phyloP scores from a whole-genome alignment of 257 asterid species.

The Nicotiana tomentosiformis region DNA sequence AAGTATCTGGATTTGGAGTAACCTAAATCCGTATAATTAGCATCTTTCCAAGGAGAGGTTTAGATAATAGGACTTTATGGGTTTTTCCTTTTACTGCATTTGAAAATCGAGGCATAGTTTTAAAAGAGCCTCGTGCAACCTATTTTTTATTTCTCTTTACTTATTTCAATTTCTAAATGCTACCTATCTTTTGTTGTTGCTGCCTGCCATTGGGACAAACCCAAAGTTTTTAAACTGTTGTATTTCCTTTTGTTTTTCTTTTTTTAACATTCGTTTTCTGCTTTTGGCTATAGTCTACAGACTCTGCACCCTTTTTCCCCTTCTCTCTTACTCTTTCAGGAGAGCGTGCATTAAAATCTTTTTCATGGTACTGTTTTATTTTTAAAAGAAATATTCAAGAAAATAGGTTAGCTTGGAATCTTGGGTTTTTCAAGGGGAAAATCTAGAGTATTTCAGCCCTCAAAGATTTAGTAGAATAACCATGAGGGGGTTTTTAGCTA shows the following conservation, averaged over 20 bases:
- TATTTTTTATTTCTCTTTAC: too few relatives aligned
- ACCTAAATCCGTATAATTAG: not conserved
- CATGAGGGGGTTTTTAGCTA: not conserved
- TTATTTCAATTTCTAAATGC: not conserved
- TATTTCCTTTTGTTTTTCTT: not conserved
- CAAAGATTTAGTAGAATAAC: not conserved
- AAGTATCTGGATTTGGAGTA: not conserved
- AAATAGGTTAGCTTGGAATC: not conserved
- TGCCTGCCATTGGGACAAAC: not conserved
- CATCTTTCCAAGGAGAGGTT: conserved; percentile 1
- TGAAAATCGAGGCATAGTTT: not conserved
- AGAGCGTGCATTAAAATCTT: conserved; percentile 12
- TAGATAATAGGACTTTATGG: not conserved
- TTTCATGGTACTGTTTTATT: not conserved
- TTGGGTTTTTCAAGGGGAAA: not conserved
- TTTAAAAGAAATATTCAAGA: not conserved
- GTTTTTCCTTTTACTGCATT: conserved; percentile 3
- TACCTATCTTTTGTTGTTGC: not conserved
- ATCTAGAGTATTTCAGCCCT: not conserved
- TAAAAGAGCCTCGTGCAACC: not conserved
- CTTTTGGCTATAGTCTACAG: not conserved
- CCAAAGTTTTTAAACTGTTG: not conserved
- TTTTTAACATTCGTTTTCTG: not conserved
- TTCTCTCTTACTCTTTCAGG: conserved; percentile 16
- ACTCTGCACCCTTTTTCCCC: not conserved